Conservation (phyloP, 75 land plant species). For the Cryptomeria japonica region DNA sequence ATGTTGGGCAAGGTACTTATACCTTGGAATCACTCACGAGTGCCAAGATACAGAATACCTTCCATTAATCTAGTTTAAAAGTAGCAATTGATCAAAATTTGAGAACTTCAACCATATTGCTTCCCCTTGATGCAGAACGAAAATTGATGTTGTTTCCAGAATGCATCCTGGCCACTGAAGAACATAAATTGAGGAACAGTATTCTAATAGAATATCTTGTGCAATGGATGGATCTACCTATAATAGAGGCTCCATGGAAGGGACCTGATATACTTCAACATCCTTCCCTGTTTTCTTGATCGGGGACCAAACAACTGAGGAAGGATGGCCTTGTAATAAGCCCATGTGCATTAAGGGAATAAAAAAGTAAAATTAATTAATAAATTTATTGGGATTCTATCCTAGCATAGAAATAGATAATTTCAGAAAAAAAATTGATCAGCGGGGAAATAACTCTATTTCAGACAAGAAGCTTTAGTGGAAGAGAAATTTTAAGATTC, state of each 20-base stretch:
- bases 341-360: neutral
- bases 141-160: neutral
- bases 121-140: slow-evolving; percentile 2
- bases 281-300: neutral
- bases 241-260: neutral
- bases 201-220: neutral
- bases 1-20: neutral
- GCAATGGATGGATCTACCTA: neutral
- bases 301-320: neutral
- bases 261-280: neutral
- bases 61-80: neutral
- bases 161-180: neutral
- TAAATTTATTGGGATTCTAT: no score
- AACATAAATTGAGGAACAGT: neutral
- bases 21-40: neutral
- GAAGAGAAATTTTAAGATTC: no score
- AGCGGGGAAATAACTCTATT: no score
- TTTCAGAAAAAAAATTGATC: no score
- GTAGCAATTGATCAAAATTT: neutral
- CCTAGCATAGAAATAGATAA: no score
- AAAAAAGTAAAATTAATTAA: no score
- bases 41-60: neutral
- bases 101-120: neutral
- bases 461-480: no score
- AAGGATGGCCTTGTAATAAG: neutral